Evolutionary conservation across 2,329 filamentous ascomycete species (phyloP), one percentile per base, ranked within the genome.

Genomic region (Nigrograna mackinnonii): DNA sequence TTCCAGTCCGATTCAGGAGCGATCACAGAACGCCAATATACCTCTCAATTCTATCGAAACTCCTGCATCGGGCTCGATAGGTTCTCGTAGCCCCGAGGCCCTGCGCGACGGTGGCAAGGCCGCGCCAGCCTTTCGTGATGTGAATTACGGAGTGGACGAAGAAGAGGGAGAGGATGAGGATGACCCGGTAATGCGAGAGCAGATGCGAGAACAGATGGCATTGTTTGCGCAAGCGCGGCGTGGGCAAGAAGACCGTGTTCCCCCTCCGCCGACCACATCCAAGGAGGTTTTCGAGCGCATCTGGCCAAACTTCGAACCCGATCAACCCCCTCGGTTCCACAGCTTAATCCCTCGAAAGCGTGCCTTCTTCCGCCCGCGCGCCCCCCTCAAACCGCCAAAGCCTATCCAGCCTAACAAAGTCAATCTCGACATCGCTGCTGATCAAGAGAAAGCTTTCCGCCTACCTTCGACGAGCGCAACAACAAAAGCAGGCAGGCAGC

Each of bases 361-460:
- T 54, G 87, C 90, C 1, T 79, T 84, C 41, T 92, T 88, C 68
- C 79, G 87, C 48, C 85, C 87, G 43, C 94, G 96, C 68, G 82
- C 84, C 28, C 90, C 91, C 0, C 52, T 78, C 1, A 95, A 91
- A 68, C 85, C 84, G 30, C 89, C 91, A 1, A 94, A 91, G 68
- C 78, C 89, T 13, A 78, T 97, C 3, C 80, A 91, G 4, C 90
- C 91, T 0, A 91, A 87, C 16, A 99, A 99, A 68, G 79, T 96
- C 43, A 91, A 84, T 47, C 77, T 99, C 12, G 94, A 99, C 47
- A 75, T 97, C 22, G 87, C 89, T 3, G 79, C 82, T 35, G 94
- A 97, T 57, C 88, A 95, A 53, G 89, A 95, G 66, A 90, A 91
- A 55, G 77, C 80, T 19, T 99, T 97, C 65, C 84, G 85, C 42